Evolutionary conservation across 2,329 filamentous ascomycete species (phyloP), one percentile per base, ranked within the genome.

Genomic region (Hypoxylon sp.): DNA sequence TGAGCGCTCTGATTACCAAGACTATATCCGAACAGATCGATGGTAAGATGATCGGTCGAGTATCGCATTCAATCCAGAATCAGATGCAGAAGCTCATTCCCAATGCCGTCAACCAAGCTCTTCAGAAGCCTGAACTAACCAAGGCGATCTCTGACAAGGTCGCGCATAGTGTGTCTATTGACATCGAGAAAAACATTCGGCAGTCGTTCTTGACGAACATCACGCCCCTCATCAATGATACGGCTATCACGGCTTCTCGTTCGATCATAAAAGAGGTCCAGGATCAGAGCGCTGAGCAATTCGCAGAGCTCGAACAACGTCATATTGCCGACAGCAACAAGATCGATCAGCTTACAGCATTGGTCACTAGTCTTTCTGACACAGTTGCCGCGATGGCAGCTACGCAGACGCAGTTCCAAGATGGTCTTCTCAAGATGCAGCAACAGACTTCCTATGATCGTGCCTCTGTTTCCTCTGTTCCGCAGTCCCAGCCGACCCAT

Each of bases 41-140:
- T 47, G 79, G 82, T 57, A 84, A 84, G 54, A 73, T 97, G 46
- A 81, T 83, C 59, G 79, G 83, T 37, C 80, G 88, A 42, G 72
- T 95, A 27, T 78, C 83, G n/a, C 78, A 80, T 29, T 76, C 80
- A 2, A 71, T 96, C 31, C 84, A 89, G 48, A 84, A 85, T 59
- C 90, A 96, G 70, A 75, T 96, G 58, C 86, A 88, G 65, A 80
- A 79, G 48, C 73, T 80, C 25, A 75, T 97, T 25, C 90, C 91
- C 1, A 76, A 80, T 53, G 80, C 84, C 7, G 76, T 95, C 49
- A 75, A 77, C 35, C 82, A 84, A 58, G 83, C 88, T 15, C 71
- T 97, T 43, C 86, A 90, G 65, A 88, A 87, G 59, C 84, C 86
- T 7, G 87, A 92, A 37, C 77, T 94, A 27, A 75, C 90, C 57